Conservation (phyloP, 345 rosid species). For the Toxicodendron radicans region DNA sequence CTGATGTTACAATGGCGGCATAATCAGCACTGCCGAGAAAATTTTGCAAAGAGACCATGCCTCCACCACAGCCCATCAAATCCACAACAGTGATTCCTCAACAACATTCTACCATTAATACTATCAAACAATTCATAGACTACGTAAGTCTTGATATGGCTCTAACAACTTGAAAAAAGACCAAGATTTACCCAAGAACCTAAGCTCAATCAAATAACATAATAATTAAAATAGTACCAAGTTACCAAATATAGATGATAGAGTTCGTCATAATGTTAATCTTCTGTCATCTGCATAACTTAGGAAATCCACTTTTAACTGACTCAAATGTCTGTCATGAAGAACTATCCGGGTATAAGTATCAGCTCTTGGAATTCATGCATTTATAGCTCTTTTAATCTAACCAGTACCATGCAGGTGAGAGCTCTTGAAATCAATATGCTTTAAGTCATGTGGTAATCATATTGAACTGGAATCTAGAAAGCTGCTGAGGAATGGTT, state of each 20-base stretch:
- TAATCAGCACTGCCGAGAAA: background rate
- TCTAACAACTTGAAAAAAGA: background rate
- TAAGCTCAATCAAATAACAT: slow-evolving; percentile 10
- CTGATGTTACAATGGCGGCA: slow-evolving; percentile 11
- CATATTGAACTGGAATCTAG: slow-evolving; percentile 97
- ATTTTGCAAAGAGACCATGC: background rate
- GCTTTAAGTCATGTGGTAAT: slow-evolving; percentile 51
- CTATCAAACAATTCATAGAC: slow-evolving; percentile 4
- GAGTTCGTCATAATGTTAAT: slow-evolving; percentile 1
- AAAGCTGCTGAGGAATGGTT: slow-evolving; percentile 96
- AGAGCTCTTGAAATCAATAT: slow-evolving; percentile 11
- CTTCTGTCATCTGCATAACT: slow-evolving; percentile 15
- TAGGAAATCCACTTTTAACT: slow-evolving; percentile 1
- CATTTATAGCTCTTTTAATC: background rate
- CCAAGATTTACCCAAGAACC: background rate
- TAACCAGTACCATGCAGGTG: background rate
- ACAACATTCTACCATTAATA: background rate
- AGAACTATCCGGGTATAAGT: slow-evolving; percentile 6
- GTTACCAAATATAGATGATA: background rate
- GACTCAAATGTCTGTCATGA: slow-evolving; percentile 9
- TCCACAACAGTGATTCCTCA: background rate
- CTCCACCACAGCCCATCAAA: background rate
- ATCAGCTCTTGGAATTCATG: slow-evolving; percentile 3
- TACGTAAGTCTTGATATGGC: background rate
- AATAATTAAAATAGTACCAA: slow-evolving; percentile 3